Conservation (phyloP, 2,329 filamentous ascomycete species). For the Botrytis byssoidea region DNA sequence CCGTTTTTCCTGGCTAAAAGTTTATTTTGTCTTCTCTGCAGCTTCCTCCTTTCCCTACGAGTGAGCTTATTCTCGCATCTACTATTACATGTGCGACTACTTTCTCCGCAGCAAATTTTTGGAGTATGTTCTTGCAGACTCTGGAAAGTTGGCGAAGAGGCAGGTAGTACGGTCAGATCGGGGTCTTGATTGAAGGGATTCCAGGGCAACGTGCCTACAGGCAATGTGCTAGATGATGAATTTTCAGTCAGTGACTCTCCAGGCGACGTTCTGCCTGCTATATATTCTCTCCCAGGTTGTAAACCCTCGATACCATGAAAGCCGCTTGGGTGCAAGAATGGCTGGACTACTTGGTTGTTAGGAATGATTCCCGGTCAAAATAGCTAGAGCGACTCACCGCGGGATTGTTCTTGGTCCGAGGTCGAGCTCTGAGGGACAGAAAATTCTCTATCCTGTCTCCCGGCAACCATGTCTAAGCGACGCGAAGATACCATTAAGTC, state of each 20-base stretch:
- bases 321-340: not conserved
- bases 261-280: not conserved
- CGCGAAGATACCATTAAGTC: no score
- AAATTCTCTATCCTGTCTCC: not conserved
- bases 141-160: not conserved
- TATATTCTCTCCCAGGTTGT: not conserved
- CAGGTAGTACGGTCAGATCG: not conserved
- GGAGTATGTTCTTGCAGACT: not conserved
- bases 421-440: not conserved
- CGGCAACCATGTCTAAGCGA: not conserved
- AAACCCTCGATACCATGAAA: not conserved
- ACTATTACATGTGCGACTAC: not conserved
- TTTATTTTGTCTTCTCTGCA: not conserved
- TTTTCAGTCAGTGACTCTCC: not conserved
- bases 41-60: not conserved
- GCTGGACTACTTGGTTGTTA: not conserved
- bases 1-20: not conserved
- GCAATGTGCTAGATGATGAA: no score
- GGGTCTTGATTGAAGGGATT: not conserved
- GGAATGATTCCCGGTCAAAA: not conserved
- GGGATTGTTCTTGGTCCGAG: not conserved
- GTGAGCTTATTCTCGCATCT: not conserved
- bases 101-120: not conserved
- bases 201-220: not conserved
- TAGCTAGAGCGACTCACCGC: not conserved